Percentiles rank a stretch among this genome's conserved stretches.
Evolutionary conservation across 2,329 filamentous ascomycete genomes (phyloP).

Genomic region (Exophiala sp.): DNA sequence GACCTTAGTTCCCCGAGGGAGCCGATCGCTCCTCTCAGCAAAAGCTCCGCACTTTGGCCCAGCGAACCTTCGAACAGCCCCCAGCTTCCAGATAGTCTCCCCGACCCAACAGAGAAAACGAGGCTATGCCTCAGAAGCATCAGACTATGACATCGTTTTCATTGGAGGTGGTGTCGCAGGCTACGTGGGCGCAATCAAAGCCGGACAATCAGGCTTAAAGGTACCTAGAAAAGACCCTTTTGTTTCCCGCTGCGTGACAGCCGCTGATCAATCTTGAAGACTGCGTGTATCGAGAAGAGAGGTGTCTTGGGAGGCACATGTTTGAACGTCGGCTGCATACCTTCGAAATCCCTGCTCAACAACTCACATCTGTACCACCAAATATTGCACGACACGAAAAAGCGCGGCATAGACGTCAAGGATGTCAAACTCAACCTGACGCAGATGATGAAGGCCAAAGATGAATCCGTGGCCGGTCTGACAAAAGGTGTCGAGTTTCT

Average conservation of each 20-base stretch:
- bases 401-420: constrained; percentile 92
- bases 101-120: constrained; percentile 22
- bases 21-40: constrained; percentile 25
- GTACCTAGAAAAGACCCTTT: constrained; percentile 40
- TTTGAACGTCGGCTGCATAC: constrained; percentile 98
- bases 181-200: constrained; percentile 98
- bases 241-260: background rate
- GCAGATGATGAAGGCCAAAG: constrained; percentile 98
- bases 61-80: constrained; percentile 26
- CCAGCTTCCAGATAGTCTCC: constrained; percentile 27
- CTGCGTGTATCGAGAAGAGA: constrained; percentile 97
- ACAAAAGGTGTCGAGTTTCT: constrained; percentile 98
- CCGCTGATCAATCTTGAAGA: constrained; percentile 49
- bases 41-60: constrained; percentile 27
- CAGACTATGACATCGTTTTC: constrained; percentile 94
- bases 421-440: constrained; percentile 93
- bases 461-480: constrained; percentile 76
- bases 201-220: constrained; percentile 94
- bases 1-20: constrained; percentile 20
- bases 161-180: constrained; percentile 97
- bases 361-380: constrained; percentile 98
- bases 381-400: constrained; percentile 93
- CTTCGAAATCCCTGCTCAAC: constrained; percentile 98
- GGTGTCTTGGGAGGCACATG: constrained; percentile 92
- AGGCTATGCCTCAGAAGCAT: constrained; percentile 42